phyloP scores from a whole-genome alignment of 163 green algal genomes.

The Scenedesmus sp. region DNA sequence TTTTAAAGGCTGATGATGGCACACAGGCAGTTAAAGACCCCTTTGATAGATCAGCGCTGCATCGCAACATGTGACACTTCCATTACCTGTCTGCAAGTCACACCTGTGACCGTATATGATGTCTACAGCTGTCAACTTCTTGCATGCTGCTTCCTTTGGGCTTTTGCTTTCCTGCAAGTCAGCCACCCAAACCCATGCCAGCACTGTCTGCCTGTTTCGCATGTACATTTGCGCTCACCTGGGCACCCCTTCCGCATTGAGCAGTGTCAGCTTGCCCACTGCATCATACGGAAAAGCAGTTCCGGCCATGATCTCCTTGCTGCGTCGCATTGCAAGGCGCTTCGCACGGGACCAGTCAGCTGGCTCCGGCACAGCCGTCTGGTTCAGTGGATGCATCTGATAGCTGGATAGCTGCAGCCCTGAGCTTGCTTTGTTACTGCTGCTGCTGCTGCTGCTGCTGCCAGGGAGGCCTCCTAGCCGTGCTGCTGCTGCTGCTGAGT shows the following conservation, averaged over 20 bases:
- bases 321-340: not conserved
- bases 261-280: not conserved
- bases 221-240: not conserved
- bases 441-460: conserved; percentile 2
- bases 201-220: not conserved
- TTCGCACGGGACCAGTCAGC: not conserved
- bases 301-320: not conserved
- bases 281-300: not conserved
- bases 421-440: not conserved
- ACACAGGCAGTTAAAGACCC: too few relatives aligned
- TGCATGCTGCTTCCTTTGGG: too few relatives aligned
- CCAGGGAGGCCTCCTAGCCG: not conserved
- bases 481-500: not conserved
- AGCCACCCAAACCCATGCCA: not conserved
- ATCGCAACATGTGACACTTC: too few relatives aligned
- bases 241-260: not conserved
- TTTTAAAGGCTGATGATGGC: too few relatives aligned
- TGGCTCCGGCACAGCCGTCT: not conserved
- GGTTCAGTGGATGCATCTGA: not conserved
- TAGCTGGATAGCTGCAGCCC: not conserved
- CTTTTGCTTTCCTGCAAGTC: too few relatives aligned
- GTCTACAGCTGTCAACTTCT: too few relatives aligned
- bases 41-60: too few relatives aligned
- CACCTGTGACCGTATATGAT: too few relatives aligned
- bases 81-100: too few relatives aligned